Conservation (phyloP, 148 eudicot species). For the Chenopodium quinoa region DNA sequence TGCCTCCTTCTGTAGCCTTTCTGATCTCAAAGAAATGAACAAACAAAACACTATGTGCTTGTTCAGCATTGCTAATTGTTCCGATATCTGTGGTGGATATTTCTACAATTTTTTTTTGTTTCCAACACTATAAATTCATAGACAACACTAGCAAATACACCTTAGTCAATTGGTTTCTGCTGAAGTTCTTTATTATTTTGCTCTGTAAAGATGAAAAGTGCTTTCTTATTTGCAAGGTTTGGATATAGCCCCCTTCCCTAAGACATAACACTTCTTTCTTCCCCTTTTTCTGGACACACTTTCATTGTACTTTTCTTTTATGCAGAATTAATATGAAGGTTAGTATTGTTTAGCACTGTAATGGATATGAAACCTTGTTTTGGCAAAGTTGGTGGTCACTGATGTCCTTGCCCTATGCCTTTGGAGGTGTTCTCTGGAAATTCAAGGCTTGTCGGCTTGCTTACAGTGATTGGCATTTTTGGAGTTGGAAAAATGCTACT, state of each 20-base stretch:
- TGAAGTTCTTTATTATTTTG: not conserved
- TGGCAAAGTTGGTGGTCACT: constrained; percentile 18
- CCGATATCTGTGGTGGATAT: too few species aligned
- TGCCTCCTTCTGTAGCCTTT: too few species aligned
- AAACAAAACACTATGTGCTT: too few species aligned
- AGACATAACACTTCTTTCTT: not conserved
- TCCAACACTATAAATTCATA: too few species aligned
- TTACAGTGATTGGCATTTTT: not conserved
- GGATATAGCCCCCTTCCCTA: not conserved
- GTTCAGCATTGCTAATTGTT: too few species aligned
- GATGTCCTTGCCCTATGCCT: constrained; percentile 36
- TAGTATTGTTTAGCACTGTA: not conserved
- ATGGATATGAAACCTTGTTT: constrained; percentile 6
- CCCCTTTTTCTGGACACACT: not conserved
- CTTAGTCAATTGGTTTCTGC: not conserved
- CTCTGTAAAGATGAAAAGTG: not conserved
- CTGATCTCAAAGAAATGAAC: too few species aligned
- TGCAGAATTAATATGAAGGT: constrained; percentile 7
- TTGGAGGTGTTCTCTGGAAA: constrained; percentile 15
- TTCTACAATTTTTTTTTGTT: too few species aligned
- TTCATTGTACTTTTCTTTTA: not conserved
- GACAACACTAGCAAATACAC: not conserved
- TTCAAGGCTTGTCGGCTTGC: not conserved
- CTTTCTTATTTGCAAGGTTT: not conserved
- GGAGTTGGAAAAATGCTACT: constrained; percentile 9